These are phyloP conservation scores for Podochytrium sp. DNA, from an alignment of 192 early-diverging fungal genomes.

Conservation along the genomic window DNA sequence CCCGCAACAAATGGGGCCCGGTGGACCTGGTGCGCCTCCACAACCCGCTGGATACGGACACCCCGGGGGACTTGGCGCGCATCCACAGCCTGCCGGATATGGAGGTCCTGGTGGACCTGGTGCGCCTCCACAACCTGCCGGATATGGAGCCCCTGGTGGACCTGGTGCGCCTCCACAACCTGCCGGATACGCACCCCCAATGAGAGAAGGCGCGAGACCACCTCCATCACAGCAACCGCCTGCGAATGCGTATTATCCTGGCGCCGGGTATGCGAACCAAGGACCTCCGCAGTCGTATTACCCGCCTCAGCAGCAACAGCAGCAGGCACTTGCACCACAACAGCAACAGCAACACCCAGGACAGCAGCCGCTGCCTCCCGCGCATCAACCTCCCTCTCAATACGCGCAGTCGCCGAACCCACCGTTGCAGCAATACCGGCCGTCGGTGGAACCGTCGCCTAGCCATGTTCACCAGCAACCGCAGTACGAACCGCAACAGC, in stretches of 20 bases:
- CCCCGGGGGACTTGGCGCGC: neutral
- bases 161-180: neutral
- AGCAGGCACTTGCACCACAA: neutral
- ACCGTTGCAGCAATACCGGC: neutral
- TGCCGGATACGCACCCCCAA: neutral
- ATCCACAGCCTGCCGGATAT: neutral
- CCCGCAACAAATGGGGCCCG: neutral
- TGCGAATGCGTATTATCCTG: no score
- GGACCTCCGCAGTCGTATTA: no score
- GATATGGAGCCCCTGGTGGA: neutral
- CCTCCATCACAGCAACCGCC: neutral
- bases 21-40: slow-evolving; percentile 6
- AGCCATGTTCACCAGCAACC: neutral
- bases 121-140: neutral
- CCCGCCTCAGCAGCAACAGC: no score
- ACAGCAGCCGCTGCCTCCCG: neutral
- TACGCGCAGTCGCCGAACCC: neutral
- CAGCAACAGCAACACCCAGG: neutral
- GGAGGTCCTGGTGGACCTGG: neutral
- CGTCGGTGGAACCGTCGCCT: no score
- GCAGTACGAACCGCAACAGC: neutral
- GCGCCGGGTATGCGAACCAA: no score
- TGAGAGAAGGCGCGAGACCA: neutral
- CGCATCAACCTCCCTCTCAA: neutral
- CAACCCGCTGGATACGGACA: neutral